Evolutionary conservation across 345 rosid genomes (phyloP).

Genomic region (Arabidopsis suecica): DNA sequence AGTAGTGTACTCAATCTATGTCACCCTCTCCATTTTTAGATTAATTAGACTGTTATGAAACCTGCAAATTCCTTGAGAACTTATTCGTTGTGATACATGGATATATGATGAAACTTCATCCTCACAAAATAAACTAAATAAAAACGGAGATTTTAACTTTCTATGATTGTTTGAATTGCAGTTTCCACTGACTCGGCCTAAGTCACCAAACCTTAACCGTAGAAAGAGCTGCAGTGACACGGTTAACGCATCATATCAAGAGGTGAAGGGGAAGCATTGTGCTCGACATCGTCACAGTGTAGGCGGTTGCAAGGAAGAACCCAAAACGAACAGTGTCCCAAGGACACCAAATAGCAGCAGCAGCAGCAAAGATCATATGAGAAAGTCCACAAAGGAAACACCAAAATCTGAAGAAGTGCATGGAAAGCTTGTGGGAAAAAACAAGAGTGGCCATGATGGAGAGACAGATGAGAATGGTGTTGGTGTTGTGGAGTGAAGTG

Average conservation of each 20-base stretch:
- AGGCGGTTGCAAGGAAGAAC: constrained; percentile 54
- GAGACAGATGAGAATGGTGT: constrained; percentile 26
- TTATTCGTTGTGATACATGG: background rate
- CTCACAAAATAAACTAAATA: background rate
- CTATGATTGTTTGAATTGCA: constrained; percentile 37
- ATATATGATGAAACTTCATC: background rate
- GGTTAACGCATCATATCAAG: constrained; percentile 47
- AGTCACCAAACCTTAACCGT: constrained; percentile 69
- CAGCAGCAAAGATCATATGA: constrained; percentile 2
- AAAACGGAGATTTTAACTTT: background rate
- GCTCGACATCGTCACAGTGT: constrained; percentile 72
- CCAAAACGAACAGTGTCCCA: constrained; percentile 21
- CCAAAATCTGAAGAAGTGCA: constrained; percentile 20
- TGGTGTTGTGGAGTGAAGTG: constrained; percentile 32
- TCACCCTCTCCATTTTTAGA: constrained; percentile 15
- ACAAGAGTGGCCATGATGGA: constrained; percentile 31
- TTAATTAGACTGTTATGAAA: constrained; percentile 2
- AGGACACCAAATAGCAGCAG: constrained; percentile 36
- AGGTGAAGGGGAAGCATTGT: constrained; percentile 63
- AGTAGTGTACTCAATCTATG: background rate
- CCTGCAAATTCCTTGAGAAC: constrained; percentile 4
- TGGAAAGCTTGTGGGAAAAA: constrained; percentile 9
- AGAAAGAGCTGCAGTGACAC: constrained; percentile 94
- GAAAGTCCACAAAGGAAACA: constrained; percentile 34
- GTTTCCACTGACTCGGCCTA: constrained; percentile 88